Base-by-base conservation (phyloP, 75 land plant species). In the Selaginella moellendorffii region DNA sequence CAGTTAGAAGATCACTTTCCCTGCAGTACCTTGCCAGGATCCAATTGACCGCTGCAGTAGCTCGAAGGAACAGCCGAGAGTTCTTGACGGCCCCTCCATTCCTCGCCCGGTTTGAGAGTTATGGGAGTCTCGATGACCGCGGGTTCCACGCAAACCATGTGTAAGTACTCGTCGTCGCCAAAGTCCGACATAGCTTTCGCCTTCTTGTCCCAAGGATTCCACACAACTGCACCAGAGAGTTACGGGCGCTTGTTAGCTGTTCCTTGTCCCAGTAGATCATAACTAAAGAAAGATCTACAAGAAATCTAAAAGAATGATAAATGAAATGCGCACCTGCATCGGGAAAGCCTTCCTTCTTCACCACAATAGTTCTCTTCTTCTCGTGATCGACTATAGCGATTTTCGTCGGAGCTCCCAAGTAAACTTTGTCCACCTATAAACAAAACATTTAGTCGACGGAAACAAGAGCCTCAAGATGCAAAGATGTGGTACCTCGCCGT, bases 321-420 rank as follows among this genome's bases (percentile, higher is more conserved):
- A 30, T 52, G 2, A 27, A 52, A 2, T 31, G 56, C 71, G 70
- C 27, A 84, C 91, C 87, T 70, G 87, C 87, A 77, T 87, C 91
- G 28, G 91, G 84, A 64, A 87, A 78, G 29, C 91, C 91, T 60
- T 87, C 84, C 67, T 87, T 87, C 26, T 77, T 79, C 42, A 87
- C 29, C 12, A 87, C 87, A 69, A 83, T 79, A 14, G 91, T 87
- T 30, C 82, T 71, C 68, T 81, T 87, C 69, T 75, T 84, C 62
- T 84, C 87, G 73, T 87, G 91, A 63, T 87, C 91, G 31, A 81
- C 53, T n/a, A 81, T 76, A 26, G 91, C 91, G 73, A 87, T 79
- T 61, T 87, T 87, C 27, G 87, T 77, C 42, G 92, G 92, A 25
- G 92, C 80, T 68, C 83, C 76, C 29, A 87, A 75, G 65, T 87